Conservation (phyloP, 2,329 filamentous ascomycete species). For the Allantophomopsis cytisporea region DNA sequence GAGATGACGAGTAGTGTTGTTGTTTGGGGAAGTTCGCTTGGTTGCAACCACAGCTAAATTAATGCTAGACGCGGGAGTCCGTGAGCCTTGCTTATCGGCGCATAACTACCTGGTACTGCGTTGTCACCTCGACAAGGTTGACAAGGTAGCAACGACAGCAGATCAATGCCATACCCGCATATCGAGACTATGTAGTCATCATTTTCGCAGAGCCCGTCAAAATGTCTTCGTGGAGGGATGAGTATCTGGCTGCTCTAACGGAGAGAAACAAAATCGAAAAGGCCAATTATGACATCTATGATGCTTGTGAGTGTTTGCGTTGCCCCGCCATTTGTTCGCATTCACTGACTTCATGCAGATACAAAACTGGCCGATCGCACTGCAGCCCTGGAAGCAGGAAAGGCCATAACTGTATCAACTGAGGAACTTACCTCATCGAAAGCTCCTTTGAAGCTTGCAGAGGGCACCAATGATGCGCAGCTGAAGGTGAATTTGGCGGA, state of each 20-base stretch:
- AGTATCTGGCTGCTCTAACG: conserved; percentile 65
- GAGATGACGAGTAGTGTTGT: background rate
- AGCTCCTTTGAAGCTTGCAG: conserved; percentile 5
- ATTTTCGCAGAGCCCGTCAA: background rate
- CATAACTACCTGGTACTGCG: too few species aligned
- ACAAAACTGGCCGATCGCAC: conserved; percentile 55
- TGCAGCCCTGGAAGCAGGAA: conserved; percentile 46
- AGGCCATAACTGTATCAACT: conserved; percentile 22
- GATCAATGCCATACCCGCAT: background rate
- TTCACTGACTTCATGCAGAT: conserved; percentile 5
- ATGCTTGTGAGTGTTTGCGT: conserved; percentile 50
- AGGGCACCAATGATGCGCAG: conserved; percentile 19
- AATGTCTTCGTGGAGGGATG: conserved; percentile 50
- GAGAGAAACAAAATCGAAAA: conserved; percentile 58
- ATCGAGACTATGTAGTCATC: conserved; percentile 1
- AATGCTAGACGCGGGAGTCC: background rate
- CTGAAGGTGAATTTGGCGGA: conserved; percentile 60
- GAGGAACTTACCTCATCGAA: conserved; percentile 13
- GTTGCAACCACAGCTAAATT: background rate
- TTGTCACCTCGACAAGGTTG: too few species aligned
- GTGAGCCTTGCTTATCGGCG: background rate
- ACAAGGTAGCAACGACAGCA: background rate
- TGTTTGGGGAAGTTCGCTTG: background rate
- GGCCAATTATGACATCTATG: conserved; percentile 52
- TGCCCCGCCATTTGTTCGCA: background rate